A percentile compares a stretch with the other conserved stretches of the same genome.
Evolutionary conservation across 1,284 basidiomycete genomes (phyloP).

Genomic region (Sporisorium sorghi): DNA sequence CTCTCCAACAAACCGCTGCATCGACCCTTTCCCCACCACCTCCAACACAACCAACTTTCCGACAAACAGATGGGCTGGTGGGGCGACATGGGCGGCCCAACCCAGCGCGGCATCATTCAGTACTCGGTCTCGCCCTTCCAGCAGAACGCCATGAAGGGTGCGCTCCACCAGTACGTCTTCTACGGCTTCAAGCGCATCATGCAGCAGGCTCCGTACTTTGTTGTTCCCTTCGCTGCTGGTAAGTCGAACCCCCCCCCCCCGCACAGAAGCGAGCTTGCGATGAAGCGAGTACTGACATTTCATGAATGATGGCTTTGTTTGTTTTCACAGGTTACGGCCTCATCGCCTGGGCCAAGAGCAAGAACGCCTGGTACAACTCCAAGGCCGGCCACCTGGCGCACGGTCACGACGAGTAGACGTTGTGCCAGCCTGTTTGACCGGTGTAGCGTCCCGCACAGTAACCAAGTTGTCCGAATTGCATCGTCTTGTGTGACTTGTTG

Average conservation of each 20-base stretch:
- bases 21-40: neutral
- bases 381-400: slow-evolving; percentile 65
- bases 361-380: slow-evolving; percentile 67
- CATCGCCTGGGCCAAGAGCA: slow-evolving; percentile 65
- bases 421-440: too few relatives aligned
- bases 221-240: slow-evolving; percentile 63
- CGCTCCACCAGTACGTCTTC: slow-evolving; percentile 65
- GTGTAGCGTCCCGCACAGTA: too few relatives aligned
- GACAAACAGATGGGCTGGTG: slow-evolving; percentile 66
- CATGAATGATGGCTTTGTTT: neutral
- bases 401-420: slow-evolving; percentile 57
- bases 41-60: neutral
- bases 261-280: too few relatives aligned
- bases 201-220: slow-evolving; percentile 67
- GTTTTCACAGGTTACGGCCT: slow-evolving; percentile 58
- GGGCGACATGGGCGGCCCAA: slow-evolving; percentile 67
- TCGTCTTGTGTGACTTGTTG: too few relatives aligned
- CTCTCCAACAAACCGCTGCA: neutral
- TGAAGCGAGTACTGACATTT: neutral
- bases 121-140: slow-evolving; percentile 68
- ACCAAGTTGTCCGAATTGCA: too few relatives aligned
- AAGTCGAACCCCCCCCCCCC: slow-evolving; percentile 13
- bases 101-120: slow-evolving; percentile 63
- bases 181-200: slow-evolving; percentile 67
- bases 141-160: slow-evolving; percentile 65